Evolutionary conservation across 2,329 filamentous ascomycete genomes (phyloP).

Genomic region (Nothopassalora personata): DNA sequence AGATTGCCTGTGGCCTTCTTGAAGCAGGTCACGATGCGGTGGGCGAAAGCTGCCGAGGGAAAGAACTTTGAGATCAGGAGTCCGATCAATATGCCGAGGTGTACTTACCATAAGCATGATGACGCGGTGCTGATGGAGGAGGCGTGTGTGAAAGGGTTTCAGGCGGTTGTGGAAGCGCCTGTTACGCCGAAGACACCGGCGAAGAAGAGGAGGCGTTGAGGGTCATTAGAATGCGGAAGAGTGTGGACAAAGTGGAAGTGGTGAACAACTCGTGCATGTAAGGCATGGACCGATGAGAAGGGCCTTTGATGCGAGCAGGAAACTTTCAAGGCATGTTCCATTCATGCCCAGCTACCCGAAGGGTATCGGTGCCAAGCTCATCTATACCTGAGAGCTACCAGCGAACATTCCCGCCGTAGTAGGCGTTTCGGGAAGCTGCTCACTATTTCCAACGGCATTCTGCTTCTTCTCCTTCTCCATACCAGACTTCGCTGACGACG

Average conservation of each 20-base stretch:
- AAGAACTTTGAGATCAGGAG: background rate
- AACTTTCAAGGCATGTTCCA: background rate
- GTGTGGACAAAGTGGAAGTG: too few relatives aligned
- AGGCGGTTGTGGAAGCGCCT: too few relatives aligned
- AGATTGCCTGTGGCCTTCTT: background rate
- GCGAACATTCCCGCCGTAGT: background rate
- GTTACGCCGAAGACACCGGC: background rate
- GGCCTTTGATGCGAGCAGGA: too few relatives aligned
- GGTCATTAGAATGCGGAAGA: too few relatives aligned
- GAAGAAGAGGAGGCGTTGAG: background rate
- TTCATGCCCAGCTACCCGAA: background rate
- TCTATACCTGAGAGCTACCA: background rate
- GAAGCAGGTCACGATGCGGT: background rate
- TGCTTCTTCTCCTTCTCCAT: constrained; percentile 1
- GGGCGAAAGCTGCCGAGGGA: background rate
- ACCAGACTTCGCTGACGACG: background rate
- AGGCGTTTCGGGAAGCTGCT: background rate
- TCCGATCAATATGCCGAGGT: background rate
- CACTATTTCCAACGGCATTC: background rate
- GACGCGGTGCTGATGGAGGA: constrained; percentile 1
- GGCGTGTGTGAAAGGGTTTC: background rate
- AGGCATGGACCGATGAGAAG: too few relatives aligned
- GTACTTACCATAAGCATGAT: constrained; percentile 13
- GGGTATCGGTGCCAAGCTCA: background rate
- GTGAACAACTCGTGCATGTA: too few relatives aligned